These are phyloP conservation scores for Brettanomyces naardenensis DNA, from an alignment of 805 yeast genomes.

Conservation along the genomic window DNA sequence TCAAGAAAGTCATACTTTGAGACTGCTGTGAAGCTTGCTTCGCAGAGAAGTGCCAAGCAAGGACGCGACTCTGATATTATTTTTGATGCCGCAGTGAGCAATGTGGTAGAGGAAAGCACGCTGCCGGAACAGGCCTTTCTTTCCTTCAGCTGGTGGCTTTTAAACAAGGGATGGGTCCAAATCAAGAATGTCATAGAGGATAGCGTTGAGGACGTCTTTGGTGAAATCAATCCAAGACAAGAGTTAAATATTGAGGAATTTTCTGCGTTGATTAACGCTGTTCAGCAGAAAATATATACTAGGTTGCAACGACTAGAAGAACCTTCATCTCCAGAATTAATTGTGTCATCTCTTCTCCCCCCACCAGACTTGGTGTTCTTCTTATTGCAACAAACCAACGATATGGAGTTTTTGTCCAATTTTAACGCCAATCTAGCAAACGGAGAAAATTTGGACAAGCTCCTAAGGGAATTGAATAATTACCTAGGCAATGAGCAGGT, in stretches of 20 bases:
- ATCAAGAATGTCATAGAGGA: constrained; percentile 45
- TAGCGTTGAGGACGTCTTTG: constrained; percentile 54
- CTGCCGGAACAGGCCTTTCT: constrained; percentile 75
- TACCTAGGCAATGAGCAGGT: constrained; percentile 23
- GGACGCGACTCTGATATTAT: background rate
- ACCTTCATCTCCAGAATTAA: background rate
- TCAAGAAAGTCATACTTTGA: constrained; percentile 83
- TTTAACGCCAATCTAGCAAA: constrained; percentile 20
- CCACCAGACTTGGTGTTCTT: constrained; percentile 44
- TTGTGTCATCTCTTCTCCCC: constrained; percentile 34
- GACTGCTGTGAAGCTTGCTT: constrained; percentile 66
- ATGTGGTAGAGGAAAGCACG: constrained; percentile 21
- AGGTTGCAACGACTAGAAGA: constrained; percentile 2
- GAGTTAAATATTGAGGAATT: constrained; percentile 61
- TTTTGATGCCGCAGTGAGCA: constrained; percentile 8
- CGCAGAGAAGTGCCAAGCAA: constrained; percentile 22
- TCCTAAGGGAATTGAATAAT: constrained; percentile 23
- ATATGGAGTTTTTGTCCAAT: constrained; percentile 28
- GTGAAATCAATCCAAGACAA: constrained; percentile 60
- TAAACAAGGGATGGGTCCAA: constrained; percentile 75
- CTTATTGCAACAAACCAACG: constrained; percentile 47
- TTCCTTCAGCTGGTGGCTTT: constrained; percentile 88
- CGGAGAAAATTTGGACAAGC: constrained; percentile 20
- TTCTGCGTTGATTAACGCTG: constrained; percentile 32
- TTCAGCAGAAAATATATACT: constrained; percentile 23